phyloP scores from a whole-genome alignment of 495 filamentous ascomycete species.

The Evansstolkia leycettana region DNA sequence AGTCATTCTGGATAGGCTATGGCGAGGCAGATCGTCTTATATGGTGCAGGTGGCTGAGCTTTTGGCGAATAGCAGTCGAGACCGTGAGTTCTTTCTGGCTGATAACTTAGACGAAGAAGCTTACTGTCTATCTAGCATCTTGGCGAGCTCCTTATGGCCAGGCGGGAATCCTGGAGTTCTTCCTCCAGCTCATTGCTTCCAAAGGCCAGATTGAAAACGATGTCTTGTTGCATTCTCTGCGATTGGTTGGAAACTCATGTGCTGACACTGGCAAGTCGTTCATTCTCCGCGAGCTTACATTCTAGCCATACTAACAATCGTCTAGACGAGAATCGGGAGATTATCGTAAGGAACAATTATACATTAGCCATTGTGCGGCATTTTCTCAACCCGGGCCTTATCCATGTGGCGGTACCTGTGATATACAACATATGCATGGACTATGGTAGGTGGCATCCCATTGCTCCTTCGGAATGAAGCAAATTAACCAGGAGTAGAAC shows the following conservation, averaged over 20 bases:
- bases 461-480: neutral
- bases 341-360: constrained; percentile 46
- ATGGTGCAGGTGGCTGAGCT: constrained; percentile 43
- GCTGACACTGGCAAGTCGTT: constrained; percentile 56
- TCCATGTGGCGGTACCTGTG: constrained; percentile 51
- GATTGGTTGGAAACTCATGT: constrained; percentile 69
- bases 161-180: constrained; percentile 55
- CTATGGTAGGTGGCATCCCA: constrained; percentile 49
- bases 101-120: constrained; percentile 1
- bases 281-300: neutral
- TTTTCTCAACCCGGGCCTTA: constrained; percentile 34
- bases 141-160: constrained; percentile 56
- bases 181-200: constrained; percentile 40
- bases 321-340: constrained; percentile 60
- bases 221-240: constrained; percentile 43
- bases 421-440: constrained; percentile 66
- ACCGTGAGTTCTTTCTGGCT: constrained; percentile 40
- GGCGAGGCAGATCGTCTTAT: constrained; percentile 24
- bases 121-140: constrained; percentile 28
- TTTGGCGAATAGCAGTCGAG: constrained; percentile 54
- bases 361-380: constrained; percentile 42
- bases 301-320: constrained; percentile 5
- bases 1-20: constrained; percentile 20
- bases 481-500: constrained; percentile 18
- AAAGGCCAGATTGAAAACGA: constrained; percentile 18